Percentiles rank a stretch among this genome's conserved stretches.
These are phyloP conservation scores for Cornus florida DNA, from an alignment of 148 eudicot species.

Conservation along the genomic window DNA sequence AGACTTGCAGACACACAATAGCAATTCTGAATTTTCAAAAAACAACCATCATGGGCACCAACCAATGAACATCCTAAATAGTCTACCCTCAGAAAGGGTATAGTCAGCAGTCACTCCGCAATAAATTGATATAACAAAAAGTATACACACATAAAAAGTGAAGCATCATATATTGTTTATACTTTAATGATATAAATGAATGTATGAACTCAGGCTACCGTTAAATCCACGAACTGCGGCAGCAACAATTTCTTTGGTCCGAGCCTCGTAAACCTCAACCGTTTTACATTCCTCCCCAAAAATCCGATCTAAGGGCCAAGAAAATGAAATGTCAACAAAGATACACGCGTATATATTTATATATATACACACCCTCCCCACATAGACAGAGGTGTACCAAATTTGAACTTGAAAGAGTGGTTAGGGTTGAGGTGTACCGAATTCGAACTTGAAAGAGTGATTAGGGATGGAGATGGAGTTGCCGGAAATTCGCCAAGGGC, in stretches of 20 bases:
- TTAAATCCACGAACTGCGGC: slow-evolving; percentile 92
- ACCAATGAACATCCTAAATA: not conserved
- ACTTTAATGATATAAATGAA: not conserved
- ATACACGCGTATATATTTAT: not conserved
- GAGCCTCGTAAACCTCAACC: slow-evolving; percentile 64
- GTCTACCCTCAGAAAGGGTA: too few species aligned
- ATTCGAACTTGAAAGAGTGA: slow-evolving; percentile 61
- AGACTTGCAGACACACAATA: not conserved
- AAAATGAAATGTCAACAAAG: too few species aligned
- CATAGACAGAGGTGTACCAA: slow-evolving; percentile 43
- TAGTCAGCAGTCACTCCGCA: not conserved
- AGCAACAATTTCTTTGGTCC: slow-evolving; percentile 72
- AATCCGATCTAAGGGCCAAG: slow-evolving; percentile 50
- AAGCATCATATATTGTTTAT: not conserved
- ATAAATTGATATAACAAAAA: not conserved
- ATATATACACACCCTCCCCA: not conserved
- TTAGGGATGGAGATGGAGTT: slow-evolving; percentile 57
- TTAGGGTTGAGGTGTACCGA: slow-evolving; percentile 53
- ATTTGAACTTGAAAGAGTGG: slow-evolving; percentile 60
- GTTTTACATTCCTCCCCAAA: slow-evolving; percentile 79
- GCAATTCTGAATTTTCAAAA: too few species aligned
- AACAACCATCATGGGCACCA: not conserved
- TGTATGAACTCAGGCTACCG: slow-evolving; percentile 36
- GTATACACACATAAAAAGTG: not conserved
- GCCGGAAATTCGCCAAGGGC: slow-evolving; percentile 83